phyloP scores from a whole-genome alignment of 495 filamentous ascomycete genomes.

The Penicillium chermesinum region DNA sequence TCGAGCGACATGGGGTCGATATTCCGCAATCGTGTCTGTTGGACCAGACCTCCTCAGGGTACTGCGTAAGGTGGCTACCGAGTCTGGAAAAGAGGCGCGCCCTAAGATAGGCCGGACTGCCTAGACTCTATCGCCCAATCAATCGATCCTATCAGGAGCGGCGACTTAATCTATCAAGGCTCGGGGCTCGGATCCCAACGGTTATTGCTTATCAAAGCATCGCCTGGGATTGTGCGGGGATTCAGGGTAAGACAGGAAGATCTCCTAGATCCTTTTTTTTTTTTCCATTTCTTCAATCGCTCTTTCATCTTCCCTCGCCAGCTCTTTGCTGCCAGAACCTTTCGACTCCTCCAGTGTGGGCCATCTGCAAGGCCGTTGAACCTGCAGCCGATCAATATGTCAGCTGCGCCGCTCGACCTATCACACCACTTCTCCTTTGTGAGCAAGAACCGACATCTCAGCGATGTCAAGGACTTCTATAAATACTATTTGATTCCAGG shows the following conservation, averaged over 20 bases:
- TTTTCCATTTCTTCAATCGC: no score
- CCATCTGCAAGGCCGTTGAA: conserved; percentile 20
- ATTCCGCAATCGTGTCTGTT: not conserved
- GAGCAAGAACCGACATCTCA: conserved; percentile 58
- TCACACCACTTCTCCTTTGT: conserved; percentile 70
- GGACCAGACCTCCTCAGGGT: not conserved
- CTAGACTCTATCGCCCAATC: no score
- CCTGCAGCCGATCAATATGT: conserved; percentile 15
- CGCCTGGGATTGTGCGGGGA: not conserved
- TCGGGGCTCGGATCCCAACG: not conserved
- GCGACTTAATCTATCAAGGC: no score
- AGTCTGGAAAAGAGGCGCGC: no score
- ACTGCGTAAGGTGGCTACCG: no score
- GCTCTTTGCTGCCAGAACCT: not conserved
- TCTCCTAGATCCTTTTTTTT: no score
- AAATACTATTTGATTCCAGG: conserved; percentile 77
- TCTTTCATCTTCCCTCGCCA: not conserved
- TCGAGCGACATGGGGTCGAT: not conserved
- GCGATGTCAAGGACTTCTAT: conserved; percentile 71
- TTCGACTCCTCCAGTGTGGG: not conserved
- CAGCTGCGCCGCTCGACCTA: conserved; percentile 59
- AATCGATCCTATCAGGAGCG: no score
- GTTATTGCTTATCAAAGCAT: not conserved
- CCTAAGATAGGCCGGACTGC: no score
- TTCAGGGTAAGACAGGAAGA: not conserved